phyloP scores from a whole-genome alignment of 2,329 filamentous ascomycete species.

The Botryotinia globosa region DNA sequence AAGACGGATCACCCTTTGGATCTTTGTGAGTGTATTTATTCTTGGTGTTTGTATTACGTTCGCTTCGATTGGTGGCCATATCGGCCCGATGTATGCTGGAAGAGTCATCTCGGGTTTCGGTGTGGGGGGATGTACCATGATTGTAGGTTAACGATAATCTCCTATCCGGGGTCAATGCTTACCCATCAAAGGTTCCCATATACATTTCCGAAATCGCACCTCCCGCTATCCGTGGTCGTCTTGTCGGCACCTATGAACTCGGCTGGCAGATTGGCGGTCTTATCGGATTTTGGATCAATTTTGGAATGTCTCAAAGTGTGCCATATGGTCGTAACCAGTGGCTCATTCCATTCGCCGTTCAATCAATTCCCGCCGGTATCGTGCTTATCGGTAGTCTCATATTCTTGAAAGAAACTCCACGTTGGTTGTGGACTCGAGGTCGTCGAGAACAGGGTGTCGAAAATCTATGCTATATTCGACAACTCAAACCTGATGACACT shows the following conservation, averaged over 20 bases:
- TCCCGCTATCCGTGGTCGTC: constrained; percentile 29
- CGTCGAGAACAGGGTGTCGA: constrained; percentile 55
- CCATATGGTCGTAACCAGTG: constrained; percentile 29
- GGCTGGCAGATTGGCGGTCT: constrained; percentile 63
- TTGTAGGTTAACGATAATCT: constrained; percentile 61
- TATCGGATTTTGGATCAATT: constrained; percentile 63
- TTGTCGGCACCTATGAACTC: constrained; percentile 35
- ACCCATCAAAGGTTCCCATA: constrained; percentile 52
- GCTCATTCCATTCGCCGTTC: constrained; percentile 40
- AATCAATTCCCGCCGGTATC: constrained; percentile 37
- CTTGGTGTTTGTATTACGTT: constrained; percentile 72
- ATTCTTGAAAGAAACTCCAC: constrained; percentile 68
- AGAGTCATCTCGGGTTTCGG: constrained; percentile 12
- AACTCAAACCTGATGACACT: constrained; percentile 52
- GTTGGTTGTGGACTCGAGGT: constrained; percentile 37
- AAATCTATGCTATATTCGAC: constrained; percentile 62
- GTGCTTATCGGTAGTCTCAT: constrained; percentile 43
- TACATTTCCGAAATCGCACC: constrained; percentile 35
- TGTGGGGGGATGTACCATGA: constrained; percentile 13
- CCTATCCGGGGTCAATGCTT: constrained; percentile 56
- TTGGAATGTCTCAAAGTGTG: constrained; percentile 6
- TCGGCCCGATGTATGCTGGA: constrained; percentile 12
- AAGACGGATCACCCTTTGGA: constrained; percentile 48
- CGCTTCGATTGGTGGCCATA: constrained; percentile 39
- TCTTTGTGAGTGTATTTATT: constrained; percentile 62